A percentile compares a stretch with the other conserved stretches of the same genome.
These are phyloP conservation scores for Schizophyllum amplum DNA, from an alignment of 1,284 basidiomycete species.

Conservation along the genomic window DNA sequence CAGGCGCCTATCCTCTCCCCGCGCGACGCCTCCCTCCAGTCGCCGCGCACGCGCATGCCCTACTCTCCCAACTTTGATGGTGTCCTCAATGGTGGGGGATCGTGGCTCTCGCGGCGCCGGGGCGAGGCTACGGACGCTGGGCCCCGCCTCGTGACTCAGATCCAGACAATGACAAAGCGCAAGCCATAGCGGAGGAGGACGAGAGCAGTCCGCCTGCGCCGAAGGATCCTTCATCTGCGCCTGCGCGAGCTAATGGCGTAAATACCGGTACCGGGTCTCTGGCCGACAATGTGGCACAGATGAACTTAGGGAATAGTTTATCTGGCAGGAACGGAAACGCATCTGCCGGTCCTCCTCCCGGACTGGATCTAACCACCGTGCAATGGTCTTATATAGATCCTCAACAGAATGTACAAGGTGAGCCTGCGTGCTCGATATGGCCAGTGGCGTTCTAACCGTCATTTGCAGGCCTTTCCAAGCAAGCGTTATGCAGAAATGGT, in stretches of 20 bases:
- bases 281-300: conserved; percentile 7
- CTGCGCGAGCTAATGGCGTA: neutral
- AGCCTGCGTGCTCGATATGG: conserved; percentile 8
- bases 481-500: conserved; percentile 95
- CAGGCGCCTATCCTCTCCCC: conserved; percentile 46
- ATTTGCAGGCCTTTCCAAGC: conserved; percentile 91
- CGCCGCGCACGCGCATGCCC: conserved; percentile 59
- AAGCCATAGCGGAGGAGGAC: conserved; percentile 47
- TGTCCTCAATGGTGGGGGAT: conserved; percentile 56
- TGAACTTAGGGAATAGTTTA: conserved; percentile 12
- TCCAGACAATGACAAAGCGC: neutral
- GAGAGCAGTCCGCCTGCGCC: conserved; percentile 12
- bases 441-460: neutral
- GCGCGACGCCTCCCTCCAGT: conserved; percentile 50
- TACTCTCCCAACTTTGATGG: conserved; percentile 59
- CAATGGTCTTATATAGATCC: conserved; percentile 94
- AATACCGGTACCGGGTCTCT: neutral
- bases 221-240: neutral
- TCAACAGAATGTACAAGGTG: conserved; percentile 83
- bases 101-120: conserved; percentile 56
- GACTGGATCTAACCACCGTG: conserved; percentile 53
- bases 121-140: conserved; percentile 26
- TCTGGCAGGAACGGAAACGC: conserved; percentile 19
- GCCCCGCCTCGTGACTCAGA: conserved; percentile 13
- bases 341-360: conserved; percentile 31